Evolutionary conservation across 2,329 filamentous ascomycete species (phyloP).

Genomic region (Coniochaeta sp.): DNA sequence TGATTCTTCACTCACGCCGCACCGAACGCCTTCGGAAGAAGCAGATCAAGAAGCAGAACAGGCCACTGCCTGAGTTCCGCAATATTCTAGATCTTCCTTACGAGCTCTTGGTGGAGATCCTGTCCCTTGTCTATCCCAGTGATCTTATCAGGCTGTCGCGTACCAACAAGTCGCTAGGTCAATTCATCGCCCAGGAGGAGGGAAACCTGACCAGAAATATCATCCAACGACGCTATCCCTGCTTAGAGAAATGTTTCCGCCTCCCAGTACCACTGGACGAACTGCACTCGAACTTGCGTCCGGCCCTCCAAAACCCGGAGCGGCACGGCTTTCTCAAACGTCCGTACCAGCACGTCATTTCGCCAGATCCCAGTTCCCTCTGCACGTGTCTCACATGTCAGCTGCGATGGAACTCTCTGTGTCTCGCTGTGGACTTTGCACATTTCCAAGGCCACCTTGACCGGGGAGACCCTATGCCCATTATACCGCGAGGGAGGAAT

Average conservation of each 20-base stretch:
- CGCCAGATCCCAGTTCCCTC: conserved; percentile 34
- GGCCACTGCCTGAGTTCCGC: not conserved
- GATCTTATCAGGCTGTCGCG: conserved; percentile 39
- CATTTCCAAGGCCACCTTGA: conserved; percentile 48
- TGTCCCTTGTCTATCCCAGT: conserved; percentile 30
- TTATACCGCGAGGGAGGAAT: conserved; percentile 36
- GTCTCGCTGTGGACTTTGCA: conserved; percentile 45
- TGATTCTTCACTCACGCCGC: not conserved
- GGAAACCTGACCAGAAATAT: conserved; percentile 33
- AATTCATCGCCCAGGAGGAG: conserved; percentile 37
- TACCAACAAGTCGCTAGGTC: conserved; percentile 30
- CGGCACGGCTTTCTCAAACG: conserved; percentile 28
- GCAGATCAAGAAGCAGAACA: not conserved
- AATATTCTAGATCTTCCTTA: not conserved
- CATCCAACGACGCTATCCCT: conserved; percentile 36
- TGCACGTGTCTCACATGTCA: conserved; percentile 52
- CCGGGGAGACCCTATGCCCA: conserved; percentile 40
- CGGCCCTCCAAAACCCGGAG: conserved; percentile 28
- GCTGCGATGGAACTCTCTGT: conserved; percentile 48
- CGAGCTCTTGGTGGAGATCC: not conserved
- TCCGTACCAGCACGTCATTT: conserved; percentile 42
- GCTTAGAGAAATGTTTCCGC: conserved; percentile 42
- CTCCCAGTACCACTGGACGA: conserved; percentile 36
- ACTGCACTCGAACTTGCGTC: conserved; percentile 26
- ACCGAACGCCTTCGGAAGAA: not conserved